Evolutionary conservation across 202 grass and related monocot genomes (phyloP).

Genomic region (Cymbopogon flexuosus): DNA sequence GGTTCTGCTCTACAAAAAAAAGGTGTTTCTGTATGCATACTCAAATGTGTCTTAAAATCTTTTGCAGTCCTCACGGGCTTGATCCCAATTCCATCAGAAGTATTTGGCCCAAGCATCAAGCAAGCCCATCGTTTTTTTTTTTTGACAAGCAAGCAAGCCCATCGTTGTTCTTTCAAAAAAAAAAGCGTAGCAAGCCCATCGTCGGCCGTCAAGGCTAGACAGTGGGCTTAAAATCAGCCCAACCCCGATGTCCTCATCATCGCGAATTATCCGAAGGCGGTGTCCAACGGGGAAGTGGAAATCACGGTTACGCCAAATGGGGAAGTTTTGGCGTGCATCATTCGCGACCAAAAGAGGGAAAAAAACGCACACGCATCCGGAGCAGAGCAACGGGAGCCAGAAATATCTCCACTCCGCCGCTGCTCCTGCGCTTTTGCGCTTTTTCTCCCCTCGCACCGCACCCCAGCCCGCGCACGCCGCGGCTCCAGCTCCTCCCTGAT

Average conservation of each 20-base stretch:
- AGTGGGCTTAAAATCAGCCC: background rate
- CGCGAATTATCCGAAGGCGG: background rate
- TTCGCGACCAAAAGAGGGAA: background rate
- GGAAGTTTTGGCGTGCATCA: background rate
- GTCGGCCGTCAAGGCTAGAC: background rate
- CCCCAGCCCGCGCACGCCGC: too few relatives aligned
- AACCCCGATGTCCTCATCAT: too few relatives aligned
- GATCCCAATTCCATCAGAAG: background rate
- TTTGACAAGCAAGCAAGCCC: too few relatives aligned
- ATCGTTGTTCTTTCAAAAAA: too few relatives aligned
- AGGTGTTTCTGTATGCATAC: background rate
- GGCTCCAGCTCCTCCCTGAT: background rate
- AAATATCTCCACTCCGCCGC: too few relatives aligned
- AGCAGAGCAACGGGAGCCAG: conserved; percentile 14
- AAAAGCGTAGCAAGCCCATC: too few relatives aligned
- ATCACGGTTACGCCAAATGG: conserved; percentile 13
- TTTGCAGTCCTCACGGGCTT: background rate
- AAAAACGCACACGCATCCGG: background rate
- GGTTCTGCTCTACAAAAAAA: too few relatives aligned
- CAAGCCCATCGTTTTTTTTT: background rate
- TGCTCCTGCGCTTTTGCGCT: conserved; percentile 39
- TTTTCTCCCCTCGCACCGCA: background rate
- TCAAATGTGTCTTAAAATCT: background rate
- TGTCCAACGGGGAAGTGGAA: background rate
- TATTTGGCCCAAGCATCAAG: background rate